Evolutionary conservation across 768 basidiomycete species (phyloP).

Genomic region (Calvatia gigantea): DNA sequence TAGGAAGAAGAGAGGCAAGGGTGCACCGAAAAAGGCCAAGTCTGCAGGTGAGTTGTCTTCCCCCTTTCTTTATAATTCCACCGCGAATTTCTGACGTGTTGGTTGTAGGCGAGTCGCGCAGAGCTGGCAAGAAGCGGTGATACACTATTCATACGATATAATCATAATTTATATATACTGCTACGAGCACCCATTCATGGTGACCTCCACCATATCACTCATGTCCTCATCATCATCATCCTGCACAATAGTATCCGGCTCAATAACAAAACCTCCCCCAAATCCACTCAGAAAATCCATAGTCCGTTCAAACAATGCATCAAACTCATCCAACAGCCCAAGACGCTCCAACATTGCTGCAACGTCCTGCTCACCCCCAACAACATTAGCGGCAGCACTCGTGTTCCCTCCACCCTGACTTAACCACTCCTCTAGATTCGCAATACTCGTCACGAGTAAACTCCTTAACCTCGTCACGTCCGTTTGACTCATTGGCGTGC

Average conservation of each 20-base stretch:
- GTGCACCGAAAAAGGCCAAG: conserved; percentile 79
- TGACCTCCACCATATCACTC: conserved; percentile 10
- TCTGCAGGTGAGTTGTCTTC: conserved; percentile 42
- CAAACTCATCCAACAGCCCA: conserved; percentile 59
- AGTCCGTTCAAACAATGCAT: conserved; percentile 60
- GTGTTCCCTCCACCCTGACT: conserved; percentile 18
- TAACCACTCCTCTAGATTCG: conserved; percentile 70
- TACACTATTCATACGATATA: too few species aligned
- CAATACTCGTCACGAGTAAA: conserved; percentile 56
- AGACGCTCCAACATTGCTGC: conserved; percentile 41
- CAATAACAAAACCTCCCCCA: conserved; percentile 23
- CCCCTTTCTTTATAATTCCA: not conserved
- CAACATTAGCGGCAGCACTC: conserved; percentile 16
- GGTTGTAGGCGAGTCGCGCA: conserved; percentile 5
- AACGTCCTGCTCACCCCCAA: conserved; percentile 30
- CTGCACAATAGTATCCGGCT: conserved; percentile 17
- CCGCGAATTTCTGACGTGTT: not conserved
- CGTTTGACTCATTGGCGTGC: conserved; percentile 45
- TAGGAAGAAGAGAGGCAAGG: conserved; percentile 75
- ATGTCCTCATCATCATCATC: conserved; percentile 1
- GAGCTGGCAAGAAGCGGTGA: conserved; percentile 8
- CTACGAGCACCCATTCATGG: not conserved
- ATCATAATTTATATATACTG: not conserved
- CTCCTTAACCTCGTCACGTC: conserved; percentile 71
- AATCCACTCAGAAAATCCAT: conserved; percentile 57